These are phyloP conservation scores for Sphaerobolus stellatus DNA, from an alignment of 1,284 basidiomycete species.

Conservation along the genomic window DNA sequence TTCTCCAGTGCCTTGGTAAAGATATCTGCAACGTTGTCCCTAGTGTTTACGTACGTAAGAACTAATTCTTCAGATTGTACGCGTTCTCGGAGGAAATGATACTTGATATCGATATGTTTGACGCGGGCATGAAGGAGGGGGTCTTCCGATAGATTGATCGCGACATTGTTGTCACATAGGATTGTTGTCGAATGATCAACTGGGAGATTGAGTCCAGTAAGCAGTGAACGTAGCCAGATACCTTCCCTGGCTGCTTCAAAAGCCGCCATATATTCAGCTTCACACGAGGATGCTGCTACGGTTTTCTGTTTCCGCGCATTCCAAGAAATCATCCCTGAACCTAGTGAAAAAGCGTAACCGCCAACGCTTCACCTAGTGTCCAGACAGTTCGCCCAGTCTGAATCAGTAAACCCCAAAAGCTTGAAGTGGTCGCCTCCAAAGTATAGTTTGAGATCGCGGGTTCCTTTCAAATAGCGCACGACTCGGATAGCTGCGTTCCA, in stretches of 20 bases:
- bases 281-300: conserved; percentile 28
- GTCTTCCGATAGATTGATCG: conserved; percentile 18
- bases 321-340: conserved; percentile 29
- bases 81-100: conserved; percentile 13
- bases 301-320: conserved; percentile 25
- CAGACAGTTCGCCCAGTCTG: conserved; percentile 16
- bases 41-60: conserved; percentile 3
- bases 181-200: conserved; percentile 15
- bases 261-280: conserved; percentile 35
- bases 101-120: conserved; percentile 25
- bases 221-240: conserved; percentile 25
- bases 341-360: conserved; percentile 32
- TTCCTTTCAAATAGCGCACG: conserved; percentile 41
- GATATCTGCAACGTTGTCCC: conserved; percentile 15
- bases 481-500: conserved; percentile 25
- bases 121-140: conserved; percentile 19
- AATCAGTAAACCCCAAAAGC: conserved; percentile 1
- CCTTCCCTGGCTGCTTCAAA: conserved; percentile 28
- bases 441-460: conserved; percentile 14
- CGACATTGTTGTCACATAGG: conserved; percentile 24
- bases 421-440: background rate
- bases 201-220: background rate
- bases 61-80: conserved; percentile 1
- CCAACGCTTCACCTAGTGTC: conserved; percentile 22
- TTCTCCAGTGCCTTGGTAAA: conserved; percentile 17